A percentile compares a stretch with the other conserved stretches of the same genome.
These are phyloP conservation scores for Penicillium canariense DNA, from an alignment of 495 filamentous ascomycete genomes.

Conservation along the genomic window DNA sequence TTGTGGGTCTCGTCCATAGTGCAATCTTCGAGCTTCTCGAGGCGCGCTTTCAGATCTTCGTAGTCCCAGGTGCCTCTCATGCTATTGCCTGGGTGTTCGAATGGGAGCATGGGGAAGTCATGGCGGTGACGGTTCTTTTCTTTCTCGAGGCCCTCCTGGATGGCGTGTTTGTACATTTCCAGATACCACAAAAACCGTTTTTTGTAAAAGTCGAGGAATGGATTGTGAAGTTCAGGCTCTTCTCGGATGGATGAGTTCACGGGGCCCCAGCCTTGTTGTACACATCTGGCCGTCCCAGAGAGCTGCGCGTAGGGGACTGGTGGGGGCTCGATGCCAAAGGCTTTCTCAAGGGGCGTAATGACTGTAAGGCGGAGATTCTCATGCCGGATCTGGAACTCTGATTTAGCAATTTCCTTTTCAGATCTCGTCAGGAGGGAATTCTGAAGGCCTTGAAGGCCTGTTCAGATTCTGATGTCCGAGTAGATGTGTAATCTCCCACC, in stretches of 20 bases:
- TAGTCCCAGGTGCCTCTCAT: slow-evolving; percentile 93
- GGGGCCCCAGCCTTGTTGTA: too few relatives aligned
- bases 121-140: slow-evolving; percentile 51
- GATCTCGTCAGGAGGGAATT: not conserved
- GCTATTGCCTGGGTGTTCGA: slow-evolving; percentile 72
- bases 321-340: slow-evolving; percentile 56
- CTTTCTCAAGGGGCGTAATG: slow-evolving; percentile 78
- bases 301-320: slow-evolving; percentile 4
- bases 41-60: slow-evolving; percentile 63
- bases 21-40: slow-evolving; percentile 60
- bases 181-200: slow-evolving; percentile 95
- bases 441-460: not conserved
- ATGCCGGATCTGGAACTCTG: slow-evolving; percentile 69
- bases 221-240: slow-evolving; percentile 59
- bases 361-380: slow-evolving; percentile 86
- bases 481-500: slow-evolving; percentile 45
- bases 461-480: not conserved
- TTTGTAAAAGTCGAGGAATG: slow-evolving; percentile 89
- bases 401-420: not conserved
- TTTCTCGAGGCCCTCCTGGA: slow-evolving; percentile 56
- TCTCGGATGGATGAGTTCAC: slow-evolving; percentile 48
- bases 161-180: slow-evolving; percentile 73
- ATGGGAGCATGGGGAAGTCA: slow-evolving; percentile 75
- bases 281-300: too few relatives aligned
- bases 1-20: slow-evolving; percentile 68